Conservation (phyloP, 805 yeast species). For the Vanderwaltozyma verrucispora region DNA sequence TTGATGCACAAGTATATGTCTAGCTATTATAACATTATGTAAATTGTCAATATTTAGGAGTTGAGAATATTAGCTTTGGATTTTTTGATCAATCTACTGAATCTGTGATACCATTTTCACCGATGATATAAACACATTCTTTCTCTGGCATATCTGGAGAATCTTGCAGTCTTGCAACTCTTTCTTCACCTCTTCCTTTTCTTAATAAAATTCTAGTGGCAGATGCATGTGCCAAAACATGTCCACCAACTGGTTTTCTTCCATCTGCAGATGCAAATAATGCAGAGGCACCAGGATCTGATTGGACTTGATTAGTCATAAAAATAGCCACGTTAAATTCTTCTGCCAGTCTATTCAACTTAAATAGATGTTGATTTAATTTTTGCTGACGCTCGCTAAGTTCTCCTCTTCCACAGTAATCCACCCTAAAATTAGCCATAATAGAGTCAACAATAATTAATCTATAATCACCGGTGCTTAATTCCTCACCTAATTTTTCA, state of each 20-base stretch:
- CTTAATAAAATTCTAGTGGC: slow-evolving; percentile 65
- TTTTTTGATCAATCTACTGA: slow-evolving; percentile 25
- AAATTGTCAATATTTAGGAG: no score
- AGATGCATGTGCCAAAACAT: slow-evolving; percentile 71
- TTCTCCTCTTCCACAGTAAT: slow-evolving; percentile 71
- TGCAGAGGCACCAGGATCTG: slow-evolving; percentile 77
- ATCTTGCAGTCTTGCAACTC: slow-evolving; percentile 71
- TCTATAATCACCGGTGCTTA: slow-evolving; percentile 57
- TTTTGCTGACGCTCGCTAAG: slow-evolving; percentile 67
- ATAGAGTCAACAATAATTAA: slow-evolving; percentile 59
- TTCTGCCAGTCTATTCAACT: slow-evolving; percentile 53
- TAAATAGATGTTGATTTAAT: slow-evolving; percentile 46
- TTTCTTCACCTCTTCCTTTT: slow-evolving; percentile 70
- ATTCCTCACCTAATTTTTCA: slow-evolving; percentile 54
- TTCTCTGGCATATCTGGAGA: slow-evolving; percentile 77
- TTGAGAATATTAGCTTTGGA: not conserved
- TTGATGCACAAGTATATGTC: no score
- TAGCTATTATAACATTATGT: no score
- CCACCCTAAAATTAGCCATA: slow-evolving; percentile 72
- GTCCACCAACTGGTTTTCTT: slow-evolving; percentile 77
- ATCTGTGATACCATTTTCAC: slow-evolving; percentile 59
- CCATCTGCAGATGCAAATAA: slow-evolving; percentile 75
- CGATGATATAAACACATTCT: slow-evolving; percentile 64
- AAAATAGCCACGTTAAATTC: slow-evolving; percentile 72
- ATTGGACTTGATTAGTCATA: slow-evolving; percentile 69